Percentiles rank a stretch among this genome's conserved stretches.
Evolutionary conservation across 805 yeast species (phyloP).

Genomic region (Candida namnaoensis): DNA sequence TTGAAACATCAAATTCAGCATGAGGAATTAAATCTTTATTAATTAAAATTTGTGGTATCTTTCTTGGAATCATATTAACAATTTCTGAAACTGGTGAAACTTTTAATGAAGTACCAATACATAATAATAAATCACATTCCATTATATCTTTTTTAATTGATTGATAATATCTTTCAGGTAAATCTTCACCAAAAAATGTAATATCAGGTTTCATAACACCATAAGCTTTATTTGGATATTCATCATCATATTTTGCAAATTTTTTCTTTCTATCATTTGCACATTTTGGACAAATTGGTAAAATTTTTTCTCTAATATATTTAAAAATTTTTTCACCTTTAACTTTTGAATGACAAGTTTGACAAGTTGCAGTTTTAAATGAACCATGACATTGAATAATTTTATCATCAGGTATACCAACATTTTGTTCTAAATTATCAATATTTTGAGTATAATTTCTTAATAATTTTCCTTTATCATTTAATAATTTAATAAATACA

Average conservation of each 20-base stretch:
- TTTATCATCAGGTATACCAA: slow-evolving; percentile 59
- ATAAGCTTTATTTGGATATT: slow-evolving; percentile 34
- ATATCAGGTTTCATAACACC: slow-evolving; percentile 93
- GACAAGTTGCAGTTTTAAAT: slow-evolving; percentile 80
- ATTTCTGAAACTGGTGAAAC: slow-evolving; percentile 90
- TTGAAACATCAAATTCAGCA: slow-evolving; percentile 67
- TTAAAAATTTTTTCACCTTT: slow-evolving; percentile 59
- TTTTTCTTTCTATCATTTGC: slow-evolving; percentile 29
- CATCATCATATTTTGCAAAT: slow-evolving; percentile 18
- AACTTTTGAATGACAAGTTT: slow-evolving; percentile 59
- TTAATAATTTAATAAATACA: slow-evolving; percentile 63
- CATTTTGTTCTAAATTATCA: slow-evolving; percentile 78
- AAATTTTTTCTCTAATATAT: slow-evolving; percentile 45
- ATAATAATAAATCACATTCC: slow-evolving; percentile 69
- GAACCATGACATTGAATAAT: slow-evolving; percentile 90
- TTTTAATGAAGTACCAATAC: slow-evolving; percentile 86
- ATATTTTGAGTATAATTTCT: slow-evolving; percentile 89
- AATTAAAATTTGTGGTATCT: slow-evolving; percentile 77
- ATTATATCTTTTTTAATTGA: slow-evolving; percentile 48
- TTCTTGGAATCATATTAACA: slow-evolving; percentile 61
- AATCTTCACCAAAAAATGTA: slow-evolving; percentile 81
- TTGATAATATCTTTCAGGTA: slow-evolving; percentile 64
- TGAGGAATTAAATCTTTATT: slow-evolving; percentile 71
- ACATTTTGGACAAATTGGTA: slow-evolving; percentile 73
- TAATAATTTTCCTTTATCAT: slow-evolving; percentile 67